Conservation (phyloP, 192 early-diverging fungal species). For the Linnemannia schmuckeri region DNA sequence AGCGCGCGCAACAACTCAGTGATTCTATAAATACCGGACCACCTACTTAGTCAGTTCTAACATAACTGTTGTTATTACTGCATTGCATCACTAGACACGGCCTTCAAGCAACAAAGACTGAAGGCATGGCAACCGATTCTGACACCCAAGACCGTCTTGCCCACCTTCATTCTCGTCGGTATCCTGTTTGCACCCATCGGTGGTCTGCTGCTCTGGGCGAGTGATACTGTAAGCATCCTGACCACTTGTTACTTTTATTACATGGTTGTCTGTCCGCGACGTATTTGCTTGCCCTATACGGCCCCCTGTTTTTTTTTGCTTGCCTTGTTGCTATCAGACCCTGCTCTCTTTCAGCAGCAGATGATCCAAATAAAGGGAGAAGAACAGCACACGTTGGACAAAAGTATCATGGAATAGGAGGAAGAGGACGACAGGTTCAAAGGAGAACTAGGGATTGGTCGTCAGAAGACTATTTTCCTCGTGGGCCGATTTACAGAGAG, state of each 20-base stretch:
- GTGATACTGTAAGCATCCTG: slow-evolving; percentile 75
- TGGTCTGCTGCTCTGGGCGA: slow-evolving; percentile 89
- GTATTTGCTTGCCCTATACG: neutral
- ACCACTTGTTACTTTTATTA: neutral
- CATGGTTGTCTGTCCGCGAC: neutral
- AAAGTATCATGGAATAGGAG: too few relatives aligned
- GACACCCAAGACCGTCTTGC: slow-evolving; percentile 97
- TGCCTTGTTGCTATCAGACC: neutral
- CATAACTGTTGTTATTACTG: neutral
- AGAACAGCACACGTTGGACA: neutral
- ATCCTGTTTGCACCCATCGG: slow-evolving; percentile 97
- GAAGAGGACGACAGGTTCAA: neutral
- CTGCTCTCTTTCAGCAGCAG: neutral
- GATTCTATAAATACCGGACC: too few relatives aligned
- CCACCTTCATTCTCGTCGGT: slow-evolving; percentile 94
- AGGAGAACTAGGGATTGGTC: neutral
- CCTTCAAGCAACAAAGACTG: slow-evolving; percentile 99
- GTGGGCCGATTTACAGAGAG: neutral
- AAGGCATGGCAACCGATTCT: slow-evolving; percentile 99
- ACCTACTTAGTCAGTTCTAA: too few relatives aligned
- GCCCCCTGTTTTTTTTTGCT: slow-evolving; percentile 11
- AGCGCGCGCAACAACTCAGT: too few relatives aligned
- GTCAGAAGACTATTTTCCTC: slow-evolving; percentile 13
- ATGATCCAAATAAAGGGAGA: slow-evolving; percentile 14
- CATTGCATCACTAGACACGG: slow-evolving; percentile 78